Evolutionary conservation across 176 grass and related monocot genomes (phyloP).

Genomic region (Thinopyrum elongatum): DNA sequence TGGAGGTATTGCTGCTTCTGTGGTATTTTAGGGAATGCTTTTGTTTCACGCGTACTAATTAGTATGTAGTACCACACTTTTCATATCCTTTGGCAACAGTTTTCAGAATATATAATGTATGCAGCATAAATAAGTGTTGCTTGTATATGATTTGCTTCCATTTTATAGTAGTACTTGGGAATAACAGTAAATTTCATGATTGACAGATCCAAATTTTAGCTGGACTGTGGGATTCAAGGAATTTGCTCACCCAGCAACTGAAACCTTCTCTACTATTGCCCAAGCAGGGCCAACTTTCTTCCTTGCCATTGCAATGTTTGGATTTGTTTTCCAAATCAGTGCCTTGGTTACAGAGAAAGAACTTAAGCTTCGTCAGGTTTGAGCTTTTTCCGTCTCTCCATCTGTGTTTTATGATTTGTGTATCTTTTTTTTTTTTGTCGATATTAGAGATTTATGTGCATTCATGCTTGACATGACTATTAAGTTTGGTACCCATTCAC

Average conservation of each 20-base stretch:
- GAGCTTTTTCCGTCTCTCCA: not conserved
- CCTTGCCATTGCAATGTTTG: conserved; percentile 97
- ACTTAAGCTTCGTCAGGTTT: conserved; percentile 89
- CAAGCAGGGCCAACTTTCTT: conserved; percentile 88
- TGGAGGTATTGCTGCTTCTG: conserved; percentile 58
- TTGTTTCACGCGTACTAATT: not conserved
- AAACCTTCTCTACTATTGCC: conserved; percentile 87
- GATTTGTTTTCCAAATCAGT: conserved; percentile 97
- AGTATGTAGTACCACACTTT: not conserved
- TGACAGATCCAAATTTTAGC: conserved; percentile 83
- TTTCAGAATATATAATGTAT: not conserved
- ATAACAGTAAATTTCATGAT: conserved; percentile 9
- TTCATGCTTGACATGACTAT: no score
- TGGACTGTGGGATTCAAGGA: conserved; percentile 92
- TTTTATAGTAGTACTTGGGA: not conserved
- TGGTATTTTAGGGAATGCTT: not conserved
- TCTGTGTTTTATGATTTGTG: not conserved
- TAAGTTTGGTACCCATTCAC: conserved; percentile 8
- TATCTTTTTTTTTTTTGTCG: not conserved
- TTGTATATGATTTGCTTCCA: conserved; percentile 1
- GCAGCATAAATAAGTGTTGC: conserved; percentile 4
- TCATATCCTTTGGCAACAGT: not conserved
- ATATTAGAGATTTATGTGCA: not conserved
- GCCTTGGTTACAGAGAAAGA: conserved; percentile 92
- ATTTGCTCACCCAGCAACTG: conserved; percentile 91